Evolutionary conservation across 2,329 filamentous ascomycete species (phyloP).

Genomic region (Colletotrichum paranaense): DNA sequence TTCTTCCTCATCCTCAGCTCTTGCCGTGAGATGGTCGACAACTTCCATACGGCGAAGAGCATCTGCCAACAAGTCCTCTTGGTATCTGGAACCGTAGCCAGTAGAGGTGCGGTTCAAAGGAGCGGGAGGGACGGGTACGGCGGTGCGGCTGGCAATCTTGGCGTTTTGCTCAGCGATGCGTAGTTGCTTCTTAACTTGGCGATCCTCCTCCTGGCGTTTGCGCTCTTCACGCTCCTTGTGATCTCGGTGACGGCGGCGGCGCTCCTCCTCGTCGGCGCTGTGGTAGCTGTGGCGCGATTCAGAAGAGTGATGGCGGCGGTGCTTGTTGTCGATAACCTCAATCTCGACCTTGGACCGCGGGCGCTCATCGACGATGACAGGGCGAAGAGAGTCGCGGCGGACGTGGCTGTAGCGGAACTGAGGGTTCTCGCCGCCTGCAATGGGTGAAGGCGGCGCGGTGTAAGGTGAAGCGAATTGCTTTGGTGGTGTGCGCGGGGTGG

Average conservation of each 20-base stretch:
- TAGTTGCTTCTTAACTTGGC: constrained; percentile 40
- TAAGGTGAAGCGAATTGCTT: constrained; percentile 51
- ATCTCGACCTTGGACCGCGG: constrained; percentile 48
- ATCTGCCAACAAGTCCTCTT: constrained; percentile 50
- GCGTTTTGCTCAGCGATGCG: constrained; percentile 55
- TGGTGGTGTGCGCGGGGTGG: constrained; percentile 60
- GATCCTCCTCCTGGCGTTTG: constrained; percentile 41
- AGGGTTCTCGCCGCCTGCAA: constrained; percentile 35
- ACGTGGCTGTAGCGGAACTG: constrained; percentile 38
- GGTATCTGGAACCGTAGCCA: constrained; percentile 34
- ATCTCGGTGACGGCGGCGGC: constrained; percentile 38
- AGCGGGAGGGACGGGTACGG: constrained; percentile 39
- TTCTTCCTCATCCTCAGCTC: constrained; percentile 49
- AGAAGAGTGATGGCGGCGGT: constrained; percentile 48
- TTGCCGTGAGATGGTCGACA: constrained; percentile 20
- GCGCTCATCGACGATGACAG: constrained; percentile 53
- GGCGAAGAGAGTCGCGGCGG: constrained; percentile 40
- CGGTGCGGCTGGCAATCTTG: constrained; percentile 52
- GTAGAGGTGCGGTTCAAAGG: constrained; percentile 28
- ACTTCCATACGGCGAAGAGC: constrained; percentile 47
- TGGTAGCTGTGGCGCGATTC: constrained; percentile 48
- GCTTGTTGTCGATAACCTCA: constrained; percentile 48
- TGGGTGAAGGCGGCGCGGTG: constrained; percentile 50
- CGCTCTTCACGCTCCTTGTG: constrained; percentile 41
- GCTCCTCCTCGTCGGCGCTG: constrained; percentile 43